Evolutionary conservation across 2,329 filamentous ascomycete species (phyloP), one percentile per base, ranked within the genome.

Genomic region (Penicillium sp.): DNA sequence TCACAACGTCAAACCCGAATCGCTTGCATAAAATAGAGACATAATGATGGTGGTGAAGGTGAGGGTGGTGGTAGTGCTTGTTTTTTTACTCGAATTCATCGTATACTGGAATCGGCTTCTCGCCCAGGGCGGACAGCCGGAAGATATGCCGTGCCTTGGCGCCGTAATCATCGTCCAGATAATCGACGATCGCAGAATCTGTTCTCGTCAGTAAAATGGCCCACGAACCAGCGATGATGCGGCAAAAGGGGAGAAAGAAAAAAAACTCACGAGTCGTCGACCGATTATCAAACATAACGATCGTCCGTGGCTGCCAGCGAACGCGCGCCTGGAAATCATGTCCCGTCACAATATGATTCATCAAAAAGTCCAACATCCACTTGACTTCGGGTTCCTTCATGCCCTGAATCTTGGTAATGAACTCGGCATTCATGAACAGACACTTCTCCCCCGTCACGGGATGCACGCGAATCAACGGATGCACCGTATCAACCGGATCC

Each of bases 121-220:
- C 81, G 22, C 76, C 80, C 71, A 83, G 75, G 10, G 80, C 79
- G 65, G 76, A 76, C 30, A 83, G 74, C n/a, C 81, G 80, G 74
- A 83, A 83, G 51, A 83, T 79, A 66, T 83, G 81, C 48, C 81
- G 74, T 42, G 80, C 75, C 68, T 81, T 78, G 2, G 78, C 78
- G 49, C 76, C 76, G 45, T 77, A 75, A 49, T 82, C 81, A 37
- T 80, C 79, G 56, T 78, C 76, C 43, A 79, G 66, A 63, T 82
- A 82, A 66, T 83, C 81, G 5, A 83, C 80, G 45, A 82, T 81
- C 28, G 80, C 81, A 2, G 81, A 81, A 67, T 83, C 80, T 82
- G 59, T 33, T 33, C 33, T 35, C 26, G 63, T 69, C 66, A 68
- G 64, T 45, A 57, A 55, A 19, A 49, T 40, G 48, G 53, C 28